Evolutionary conservation across 176 grass and related monocot genomes (phyloP).

Genomic region (sorghum (Sorghum bicolor)): DNA sequence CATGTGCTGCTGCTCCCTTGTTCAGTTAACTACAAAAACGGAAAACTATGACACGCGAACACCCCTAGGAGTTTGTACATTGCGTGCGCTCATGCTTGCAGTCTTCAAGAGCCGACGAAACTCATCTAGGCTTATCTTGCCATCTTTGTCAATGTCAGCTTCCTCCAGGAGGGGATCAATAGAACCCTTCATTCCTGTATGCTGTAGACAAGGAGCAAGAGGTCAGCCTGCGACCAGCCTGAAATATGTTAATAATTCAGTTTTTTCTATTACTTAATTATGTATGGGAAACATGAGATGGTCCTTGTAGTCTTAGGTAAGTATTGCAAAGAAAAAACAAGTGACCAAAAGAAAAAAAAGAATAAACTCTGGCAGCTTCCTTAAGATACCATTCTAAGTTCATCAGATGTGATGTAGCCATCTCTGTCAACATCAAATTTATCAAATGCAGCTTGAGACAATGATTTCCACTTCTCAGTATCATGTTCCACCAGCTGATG

Average conservation of each 20-base stretch:
- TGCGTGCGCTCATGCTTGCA: constrained; percentile 81
- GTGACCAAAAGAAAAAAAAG: neutral
- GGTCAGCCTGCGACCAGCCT: constrained; percentile 4
- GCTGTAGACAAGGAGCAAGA: constrained; percentile 43
- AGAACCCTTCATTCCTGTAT: constrained; percentile 83
- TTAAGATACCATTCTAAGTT: constrained; percentile 76
- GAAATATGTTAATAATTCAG: neutral
- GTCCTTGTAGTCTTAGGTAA: neutral
- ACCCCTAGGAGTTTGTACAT: constrained; percentile 33
- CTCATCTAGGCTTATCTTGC: constrained; percentile 92
- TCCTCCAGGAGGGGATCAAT: constrained; percentile 82
- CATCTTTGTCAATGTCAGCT: constrained; percentile 92
- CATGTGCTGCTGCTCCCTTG: neutral
- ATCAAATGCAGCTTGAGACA: constrained; percentile 85
- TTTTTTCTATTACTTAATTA: neutral
- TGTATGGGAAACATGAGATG: constrained; percentile 5
- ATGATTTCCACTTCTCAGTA: constrained; percentile 67
- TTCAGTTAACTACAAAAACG: constrained; percentile 1
- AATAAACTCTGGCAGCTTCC: neutral
- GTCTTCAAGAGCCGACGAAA: constrained; percentile 91
- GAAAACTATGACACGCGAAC: constrained; percentile 12
- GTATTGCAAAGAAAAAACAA: neutral
- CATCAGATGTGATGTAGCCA: constrained; percentile 93
- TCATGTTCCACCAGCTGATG: constrained; percentile 88
- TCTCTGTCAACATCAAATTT: constrained; percentile 88